These are phyloP conservation scores for Gonapodya prolifera DNA, from an alignment of 192 early-diverging fungal genomes.

Conservation along the genomic window DNA sequence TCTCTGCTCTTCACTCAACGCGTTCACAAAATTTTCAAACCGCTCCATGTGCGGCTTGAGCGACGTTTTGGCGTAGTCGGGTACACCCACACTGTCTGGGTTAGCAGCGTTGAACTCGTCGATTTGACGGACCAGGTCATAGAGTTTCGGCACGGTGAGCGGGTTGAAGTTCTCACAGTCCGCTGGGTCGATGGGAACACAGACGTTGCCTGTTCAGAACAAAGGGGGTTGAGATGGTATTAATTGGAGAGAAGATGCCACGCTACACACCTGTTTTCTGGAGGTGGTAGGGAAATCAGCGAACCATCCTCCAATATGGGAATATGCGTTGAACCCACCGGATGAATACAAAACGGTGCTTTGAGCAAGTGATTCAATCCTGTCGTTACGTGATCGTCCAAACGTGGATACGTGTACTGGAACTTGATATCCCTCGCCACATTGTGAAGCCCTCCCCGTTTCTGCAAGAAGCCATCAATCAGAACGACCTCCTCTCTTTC, in stretches of 20 bases:
- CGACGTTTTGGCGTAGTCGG: slow-evolving; percentile 39
- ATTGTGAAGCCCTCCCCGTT: slow-evolving; percentile 19
- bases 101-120: slow-evolving; percentile 22
- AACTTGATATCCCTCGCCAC: slow-evolving; percentile 65
- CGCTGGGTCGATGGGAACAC: slow-evolving; percentile 77
- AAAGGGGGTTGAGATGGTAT: no score
- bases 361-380: slow-evolving; percentile 92
- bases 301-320: neutral
- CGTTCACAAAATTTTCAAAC: slow-evolving; percentile 56
- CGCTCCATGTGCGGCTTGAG: slow-evolving; percentile 42
- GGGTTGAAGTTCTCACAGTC: slow-evolving; percentile 78
- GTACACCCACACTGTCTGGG: neutral
- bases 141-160: slow-evolving; percentile 57
- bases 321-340: slow-evolving; percentile 54
- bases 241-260: neutral
- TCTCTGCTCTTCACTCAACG: slow-evolving; percentile 20
- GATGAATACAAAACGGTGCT: slow-evolving; percentile 93
- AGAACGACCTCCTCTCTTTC: neutral
- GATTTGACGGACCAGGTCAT: slow-evolving; percentile 50
- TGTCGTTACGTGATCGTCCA: slow-evolving; percentile 84
- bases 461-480: slow-evolving; percentile 10
- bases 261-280: neutral
- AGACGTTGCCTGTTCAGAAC: slow-evolving; percentile 59
- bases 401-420: slow-evolving; percentile 82
- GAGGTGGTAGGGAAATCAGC: neutral